phyloP scores from a whole-genome alignment of 2,329 filamentous ascomycete species.

The Elsinoe necatrix region DNA sequence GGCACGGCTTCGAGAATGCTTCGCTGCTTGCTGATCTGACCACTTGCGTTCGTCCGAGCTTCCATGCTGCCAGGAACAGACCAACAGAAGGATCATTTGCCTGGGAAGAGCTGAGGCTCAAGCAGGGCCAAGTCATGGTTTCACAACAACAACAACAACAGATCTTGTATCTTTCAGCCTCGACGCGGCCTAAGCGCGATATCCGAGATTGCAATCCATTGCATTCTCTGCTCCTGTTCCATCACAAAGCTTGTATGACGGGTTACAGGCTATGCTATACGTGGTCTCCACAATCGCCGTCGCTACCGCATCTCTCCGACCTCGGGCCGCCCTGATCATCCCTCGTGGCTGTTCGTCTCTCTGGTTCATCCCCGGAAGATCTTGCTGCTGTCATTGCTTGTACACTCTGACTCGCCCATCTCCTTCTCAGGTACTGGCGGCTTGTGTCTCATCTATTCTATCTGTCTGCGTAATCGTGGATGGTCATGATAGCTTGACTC shows the following conservation, averaged over 20 bases:
- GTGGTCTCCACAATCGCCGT: constrained; percentile 2
- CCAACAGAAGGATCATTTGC: constrained; percentile 1
- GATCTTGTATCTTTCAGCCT: background rate
- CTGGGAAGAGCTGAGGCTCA: background rate
- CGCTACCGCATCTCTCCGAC: constrained; percentile 1
- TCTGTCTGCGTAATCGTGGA: constrained; percentile 7
- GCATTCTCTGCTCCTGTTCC: background rate
- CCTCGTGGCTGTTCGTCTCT: background rate
- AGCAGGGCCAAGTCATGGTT: constrained; percentile 4
- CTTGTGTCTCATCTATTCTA: background rate
- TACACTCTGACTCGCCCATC: background rate
- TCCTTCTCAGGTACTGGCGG: background rate
- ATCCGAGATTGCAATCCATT: constrained; percentile 8
- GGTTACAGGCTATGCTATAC: background rate
- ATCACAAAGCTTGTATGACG: background rate
- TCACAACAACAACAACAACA: background rate
- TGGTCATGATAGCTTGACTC: constrained; percentile 8
- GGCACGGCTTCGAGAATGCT: constrained; percentile 5
- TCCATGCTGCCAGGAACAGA: background rate
- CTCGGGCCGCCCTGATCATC: constrained; percentile 5
- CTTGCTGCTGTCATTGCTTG: background rate
- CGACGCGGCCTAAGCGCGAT: background rate
- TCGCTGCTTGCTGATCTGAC: background rate
- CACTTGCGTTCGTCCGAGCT: constrained; percentile 3
- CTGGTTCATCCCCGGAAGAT: constrained; percentile 8